Percentiles rank a stretch among this genome's conserved stretches.
Conservation (phyloP, 129 eudicot species). For the Flaveria sonorensis region DNA sequence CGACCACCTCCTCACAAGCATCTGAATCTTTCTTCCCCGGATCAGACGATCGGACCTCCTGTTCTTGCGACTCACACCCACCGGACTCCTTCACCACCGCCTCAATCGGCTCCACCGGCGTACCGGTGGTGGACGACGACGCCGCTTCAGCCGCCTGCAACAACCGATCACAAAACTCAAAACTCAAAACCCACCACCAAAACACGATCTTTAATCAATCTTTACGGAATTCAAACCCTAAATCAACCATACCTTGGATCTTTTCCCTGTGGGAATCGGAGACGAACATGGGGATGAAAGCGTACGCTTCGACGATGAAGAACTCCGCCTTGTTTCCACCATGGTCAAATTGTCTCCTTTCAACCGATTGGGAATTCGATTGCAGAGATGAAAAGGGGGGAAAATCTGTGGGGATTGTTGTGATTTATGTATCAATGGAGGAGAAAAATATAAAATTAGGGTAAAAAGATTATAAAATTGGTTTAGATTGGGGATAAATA, state of each 20-base stretch:
- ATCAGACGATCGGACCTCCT: conserved; percentile 77
- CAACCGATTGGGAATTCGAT: conserved; percentile 25
- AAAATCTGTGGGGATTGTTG: conserved; percentile 34
- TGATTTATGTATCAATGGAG: neutral
- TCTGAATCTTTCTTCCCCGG: conserved; percentile 42
- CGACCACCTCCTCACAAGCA: conserved; percentile 39
- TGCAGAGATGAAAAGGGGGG: conserved; percentile 34
- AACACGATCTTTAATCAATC: neutral
- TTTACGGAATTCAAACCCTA: neutral
- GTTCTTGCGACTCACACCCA: conserved; percentile 53
- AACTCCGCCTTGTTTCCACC: conserved; percentile 85
- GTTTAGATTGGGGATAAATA: conserved; percentile 24
- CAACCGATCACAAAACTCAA: conserved; percentile 18
- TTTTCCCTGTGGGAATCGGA: conserved; percentile 59
- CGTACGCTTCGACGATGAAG: conserved; percentile 75
- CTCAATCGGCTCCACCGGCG: conserved; percentile 40
- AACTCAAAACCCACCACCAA: neutral
- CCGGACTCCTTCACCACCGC: conserved; percentile 54
- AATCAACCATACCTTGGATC: conserved; percentile 59
- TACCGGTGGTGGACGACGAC: conserved; percentile 55
- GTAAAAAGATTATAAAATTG: conserved; percentile 19
- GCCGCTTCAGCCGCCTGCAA: conserved; percentile 63
- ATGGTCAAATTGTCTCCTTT: conserved; percentile 38
- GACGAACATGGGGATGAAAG: conserved; percentile 60
- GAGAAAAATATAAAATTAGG: neutral